phyloP scores from a whole-genome alignment of 495 filamentous ascomycete genomes.

The Tuber borchii region DNA sequence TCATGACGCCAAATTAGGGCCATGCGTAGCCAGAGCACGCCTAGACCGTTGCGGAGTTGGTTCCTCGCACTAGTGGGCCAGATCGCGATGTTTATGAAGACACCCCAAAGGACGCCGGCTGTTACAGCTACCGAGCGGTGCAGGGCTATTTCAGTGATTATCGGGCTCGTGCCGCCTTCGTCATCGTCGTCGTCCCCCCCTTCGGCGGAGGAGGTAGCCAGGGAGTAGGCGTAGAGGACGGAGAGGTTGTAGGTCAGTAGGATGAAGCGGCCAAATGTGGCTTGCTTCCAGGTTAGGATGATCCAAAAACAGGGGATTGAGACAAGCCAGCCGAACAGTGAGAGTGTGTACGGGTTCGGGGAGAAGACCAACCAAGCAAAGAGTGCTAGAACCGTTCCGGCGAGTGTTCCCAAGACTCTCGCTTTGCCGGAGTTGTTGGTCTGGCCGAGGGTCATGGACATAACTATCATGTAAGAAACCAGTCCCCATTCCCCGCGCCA shows the following conservation, averaged over 20 bases:
- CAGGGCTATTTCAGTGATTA: conserved; percentile 80
- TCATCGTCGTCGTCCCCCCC: conserved; percentile 66
- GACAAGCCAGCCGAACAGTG: conserved; percentile 71
- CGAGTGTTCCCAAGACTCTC: conserved; percentile 78
- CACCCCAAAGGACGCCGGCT: conserved; percentile 81
- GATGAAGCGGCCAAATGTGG: conserved; percentile 85
- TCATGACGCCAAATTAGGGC: conserved; percentile 95
- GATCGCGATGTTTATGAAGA: conserved; percentile 79
- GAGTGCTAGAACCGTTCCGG: conserved; percentile 70
- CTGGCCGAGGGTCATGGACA: conserved; percentile 92
- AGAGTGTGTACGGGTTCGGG: conserved; percentile 66
- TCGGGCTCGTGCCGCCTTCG: conserved; percentile 76
- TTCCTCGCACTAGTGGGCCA: conserved; percentile 86
- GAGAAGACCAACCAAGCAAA: conserved; percentile 66
- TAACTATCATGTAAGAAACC: conserved; percentile 95
- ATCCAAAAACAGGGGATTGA: conserved; percentile 79
- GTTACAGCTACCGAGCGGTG: conserved; percentile 86
- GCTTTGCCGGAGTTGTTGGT: conserved; percentile 84
- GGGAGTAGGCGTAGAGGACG: conserved; percentile 85
- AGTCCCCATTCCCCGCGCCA: conserved; percentile 98
- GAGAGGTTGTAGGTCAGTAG: conserved; percentile 96
- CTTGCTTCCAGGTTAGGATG: conserved; percentile 74
- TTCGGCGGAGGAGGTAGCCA: conserved; percentile 65
- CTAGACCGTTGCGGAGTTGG: conserved; percentile 79
- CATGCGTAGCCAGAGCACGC: conserved; percentile 84